Conservation (phyloP, 352 stramenopile genomes). For the Phytophthora tubulina region DNA sequence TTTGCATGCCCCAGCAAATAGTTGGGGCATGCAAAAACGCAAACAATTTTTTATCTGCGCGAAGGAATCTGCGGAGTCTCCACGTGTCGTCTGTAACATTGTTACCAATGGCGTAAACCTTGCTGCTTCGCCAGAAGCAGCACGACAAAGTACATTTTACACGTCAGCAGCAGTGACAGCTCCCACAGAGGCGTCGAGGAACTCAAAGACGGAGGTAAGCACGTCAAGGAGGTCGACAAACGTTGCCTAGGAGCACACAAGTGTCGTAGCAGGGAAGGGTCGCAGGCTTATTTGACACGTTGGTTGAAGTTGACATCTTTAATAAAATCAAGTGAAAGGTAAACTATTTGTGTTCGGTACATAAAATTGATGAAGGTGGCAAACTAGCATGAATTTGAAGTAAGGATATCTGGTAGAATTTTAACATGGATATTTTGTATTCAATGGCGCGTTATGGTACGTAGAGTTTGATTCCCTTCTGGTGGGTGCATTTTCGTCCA, state of each 20-base stretch:
- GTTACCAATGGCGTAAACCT: conserved; percentile 6
- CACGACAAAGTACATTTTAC: not conserved
- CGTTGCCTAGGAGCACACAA: not conserved
- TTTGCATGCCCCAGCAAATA: too few species aligned
- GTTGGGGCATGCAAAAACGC: not conserved
- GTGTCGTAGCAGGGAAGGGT: not conserved
- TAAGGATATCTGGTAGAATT: too few species aligned
- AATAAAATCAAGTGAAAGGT: conserved; percentile 1
- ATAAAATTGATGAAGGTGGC: not conserved
- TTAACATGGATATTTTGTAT: not conserved
- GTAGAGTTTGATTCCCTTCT: conserved; percentile 2
- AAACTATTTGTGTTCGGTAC: not conserved
- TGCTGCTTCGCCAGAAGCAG: not conserved
- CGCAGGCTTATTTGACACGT: not conserved
- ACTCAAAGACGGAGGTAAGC: not conserved
- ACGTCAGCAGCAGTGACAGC: not conserved
- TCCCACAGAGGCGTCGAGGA: not conserved
- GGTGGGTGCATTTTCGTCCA: conserved; percentile 11
- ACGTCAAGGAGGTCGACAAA: not conserved
- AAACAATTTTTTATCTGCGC: not conserved
- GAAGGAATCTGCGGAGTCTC: not conserved
- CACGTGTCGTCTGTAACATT: not conserved
- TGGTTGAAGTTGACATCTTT: not conserved
- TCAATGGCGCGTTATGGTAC: not conserved
- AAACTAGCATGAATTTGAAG: too few species aligned